Evolutionary conservation across 257 asterid species (phyloP).

Genomic region (Solanum etuberosum): DNA sequence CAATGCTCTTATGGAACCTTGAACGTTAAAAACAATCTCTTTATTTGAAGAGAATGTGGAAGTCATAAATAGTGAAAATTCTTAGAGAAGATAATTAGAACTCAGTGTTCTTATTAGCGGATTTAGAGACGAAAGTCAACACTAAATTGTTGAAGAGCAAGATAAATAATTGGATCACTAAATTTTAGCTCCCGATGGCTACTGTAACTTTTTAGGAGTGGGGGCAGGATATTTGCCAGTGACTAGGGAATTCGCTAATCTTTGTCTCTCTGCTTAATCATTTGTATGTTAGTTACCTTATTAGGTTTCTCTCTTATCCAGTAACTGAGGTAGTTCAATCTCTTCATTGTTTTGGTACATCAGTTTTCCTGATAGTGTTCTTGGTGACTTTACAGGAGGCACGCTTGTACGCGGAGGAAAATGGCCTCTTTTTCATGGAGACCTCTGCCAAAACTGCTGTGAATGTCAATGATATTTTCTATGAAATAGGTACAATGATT

Average conservation of each 20-base stretch:
- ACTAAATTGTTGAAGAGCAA: neutral
- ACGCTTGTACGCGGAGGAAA: slow-evolving; percentile 56
- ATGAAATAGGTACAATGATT: slow-evolving; percentile 44
- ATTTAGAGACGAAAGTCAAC: neutral
- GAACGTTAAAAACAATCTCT: neutral
- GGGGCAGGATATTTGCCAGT: neutral
- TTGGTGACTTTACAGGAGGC: slow-evolving; percentile 42
- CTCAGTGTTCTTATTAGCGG: neutral
- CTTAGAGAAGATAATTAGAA: neutral
- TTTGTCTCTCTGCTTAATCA: neutral
- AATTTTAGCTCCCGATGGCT: neutral
- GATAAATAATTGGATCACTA: neutral
- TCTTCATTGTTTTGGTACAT: neutral
- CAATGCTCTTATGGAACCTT: neutral
- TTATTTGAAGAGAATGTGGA: neutral
- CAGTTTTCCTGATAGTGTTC: neutral
- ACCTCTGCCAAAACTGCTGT: slow-evolving; percentile 75
- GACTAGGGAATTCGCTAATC: neutral
- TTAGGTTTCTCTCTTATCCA: neutral
- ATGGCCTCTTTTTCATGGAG: slow-evolving; percentile 71
- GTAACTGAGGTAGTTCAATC: neutral
- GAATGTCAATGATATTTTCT: slow-evolving; percentile 62
- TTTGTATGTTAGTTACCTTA: neutral
- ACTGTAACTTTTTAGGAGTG: neutral
- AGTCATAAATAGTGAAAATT: neutral